Percentiles rank a stretch among this genome's conserved stretches.
Evolutionary conservation across 2,329 filamentous ascomycete genomes (phyloP).

Genomic region (Venturia pyrina): DNA sequence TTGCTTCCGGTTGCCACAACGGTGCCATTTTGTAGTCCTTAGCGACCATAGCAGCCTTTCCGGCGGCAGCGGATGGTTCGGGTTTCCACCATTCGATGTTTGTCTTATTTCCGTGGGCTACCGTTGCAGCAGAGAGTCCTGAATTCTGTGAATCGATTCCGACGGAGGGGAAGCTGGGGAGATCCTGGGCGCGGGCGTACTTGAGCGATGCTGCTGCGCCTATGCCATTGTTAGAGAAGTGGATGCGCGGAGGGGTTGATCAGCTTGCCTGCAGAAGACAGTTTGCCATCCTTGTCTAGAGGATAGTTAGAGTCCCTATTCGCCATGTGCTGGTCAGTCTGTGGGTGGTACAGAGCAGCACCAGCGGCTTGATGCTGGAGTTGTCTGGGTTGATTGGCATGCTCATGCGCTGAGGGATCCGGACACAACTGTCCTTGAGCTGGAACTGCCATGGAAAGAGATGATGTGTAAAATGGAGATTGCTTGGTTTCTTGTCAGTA

Average conservation of each 20-base stretch:
- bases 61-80: constrained; percentile 46
- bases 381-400: constrained; percentile 21
- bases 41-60: constrained; percentile 48
- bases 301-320: constrained; percentile 21
- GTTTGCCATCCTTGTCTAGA: constrained; percentile 43
- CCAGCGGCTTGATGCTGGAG: constrained; percentile 46
- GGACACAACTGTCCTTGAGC: constrained; percentile 21
- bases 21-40: constrained; percentile 53
- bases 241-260: background rate
- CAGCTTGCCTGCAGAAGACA: constrained; percentile 46
- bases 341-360: constrained; percentile 48
- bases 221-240: background rate
- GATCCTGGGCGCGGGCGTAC: constrained; percentile 61
- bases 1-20: constrained; percentile 53
- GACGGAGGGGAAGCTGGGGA: constrained; percentile 63
- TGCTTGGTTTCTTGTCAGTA: background rate
- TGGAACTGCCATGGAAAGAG: background rate
- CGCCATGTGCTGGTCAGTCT: constrained; percentile 18
- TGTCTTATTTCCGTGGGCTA: constrained; percentile 64
- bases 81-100: constrained; percentile 57
- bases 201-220: constrained; percentile 54
- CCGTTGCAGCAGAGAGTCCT: constrained; percentile 62
- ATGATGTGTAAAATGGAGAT: background rate
- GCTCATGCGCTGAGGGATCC: constrained; percentile 35
- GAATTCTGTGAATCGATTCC: constrained; percentile 51